Base-by-base conservation (phyloP, 257 asterid genomes). In the Gardenia jasminoides region DNA sequence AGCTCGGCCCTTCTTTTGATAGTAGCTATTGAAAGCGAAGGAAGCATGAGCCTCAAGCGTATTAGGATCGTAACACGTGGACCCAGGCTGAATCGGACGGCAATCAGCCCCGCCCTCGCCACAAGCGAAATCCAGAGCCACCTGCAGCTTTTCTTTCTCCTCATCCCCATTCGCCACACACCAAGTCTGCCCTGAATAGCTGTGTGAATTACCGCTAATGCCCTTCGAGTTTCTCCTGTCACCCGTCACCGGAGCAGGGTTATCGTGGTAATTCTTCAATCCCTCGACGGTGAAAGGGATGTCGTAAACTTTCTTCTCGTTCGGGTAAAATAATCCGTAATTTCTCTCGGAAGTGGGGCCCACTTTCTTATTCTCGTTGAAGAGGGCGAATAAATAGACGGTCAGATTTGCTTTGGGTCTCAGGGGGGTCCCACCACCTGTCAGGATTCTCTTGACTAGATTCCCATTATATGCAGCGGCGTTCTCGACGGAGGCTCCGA, bases 271-370 rank as follows among this genome's bases (percentile, higher is more conserved):
- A 16, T 80, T 79, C 79, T 83, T 87, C 70, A 95, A 28, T 0
- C 86, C 97, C 41, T 93, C 91, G 70, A 47, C 43, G 1, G 93
- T 93, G 13, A 95, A 78, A 3, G 99, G 97, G 24, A 95, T 80
- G 24, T 92, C 83, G 81, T 95, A 95, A 0, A 95, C 99, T 79
- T 89, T 91, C 78, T 71, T 78, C 85, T 87, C 83, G 83, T 86
- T 69, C 0, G 99, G 99, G 91, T 95, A 92, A 84, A 95, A 95
- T 0, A 95, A 77, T 28, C 99, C 98, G 87, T 88, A 95, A 79
- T 95, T 95, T 79, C 98, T 78, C 89, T 94, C 99, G 7, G 99
- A 93, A 0, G 94, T 88, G 1, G 99, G 99, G 0, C 99, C 98
- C 4, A 71, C 67, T 48, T 95, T 95, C 74, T 87, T 82, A 87